A percentile compares a stretch with the other conserved stretches of the same genome.
These are phyloP conservation scores for Raffaelea ambrosiae DNA, from an alignment of 2,329 filamentous ascomycete genomes.

Conservation along the genomic window DNA sequence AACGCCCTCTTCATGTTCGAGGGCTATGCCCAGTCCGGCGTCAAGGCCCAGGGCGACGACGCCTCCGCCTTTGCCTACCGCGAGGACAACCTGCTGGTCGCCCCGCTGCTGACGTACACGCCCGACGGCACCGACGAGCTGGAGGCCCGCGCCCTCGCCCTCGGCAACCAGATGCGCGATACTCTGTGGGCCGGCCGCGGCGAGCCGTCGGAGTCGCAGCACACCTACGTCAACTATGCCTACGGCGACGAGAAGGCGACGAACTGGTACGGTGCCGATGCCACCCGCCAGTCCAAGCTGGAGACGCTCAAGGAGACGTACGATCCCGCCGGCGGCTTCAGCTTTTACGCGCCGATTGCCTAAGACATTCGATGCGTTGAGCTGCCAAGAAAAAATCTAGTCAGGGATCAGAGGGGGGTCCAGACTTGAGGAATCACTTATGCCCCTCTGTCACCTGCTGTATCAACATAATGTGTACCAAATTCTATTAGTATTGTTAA, in stretches of 20 bases:
- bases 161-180: conserved; percentile 29
- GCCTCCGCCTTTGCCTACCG: conserved; percentile 38
- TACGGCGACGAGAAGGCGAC: conserved; percentile 33
- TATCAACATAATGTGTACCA: no score
- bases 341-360: conserved; percentile 32
- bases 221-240: conserved; percentile 44
- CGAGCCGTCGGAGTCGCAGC: conserved; percentile 14
- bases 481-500: no score
- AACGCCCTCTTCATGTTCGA: conserved; percentile 44
- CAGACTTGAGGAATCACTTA: no score
- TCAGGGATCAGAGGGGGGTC: no score
- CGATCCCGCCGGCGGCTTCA: conserved; percentile 35
- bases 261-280: conserved; percentile 38
- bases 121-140: conserved; percentile 19
- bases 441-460: no score
- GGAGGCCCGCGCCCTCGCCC: conserved; percentile 22
- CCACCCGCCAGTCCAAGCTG: conserved; percentile 38
- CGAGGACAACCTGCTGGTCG: conserved; percentile 31
- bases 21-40: conserved; percentile 39
- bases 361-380: no score
- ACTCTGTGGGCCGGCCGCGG: conserved; percentile 24
- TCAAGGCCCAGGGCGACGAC: conserved; percentile 25
- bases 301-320: conserved; percentile 37
- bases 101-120: conserved; percentile 27
- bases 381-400: no score